These are phyloP conservation scores for Eryngium alpinum DNA, from an alignment of 140 eudicot species.

Conservation along the genomic window DNA sequence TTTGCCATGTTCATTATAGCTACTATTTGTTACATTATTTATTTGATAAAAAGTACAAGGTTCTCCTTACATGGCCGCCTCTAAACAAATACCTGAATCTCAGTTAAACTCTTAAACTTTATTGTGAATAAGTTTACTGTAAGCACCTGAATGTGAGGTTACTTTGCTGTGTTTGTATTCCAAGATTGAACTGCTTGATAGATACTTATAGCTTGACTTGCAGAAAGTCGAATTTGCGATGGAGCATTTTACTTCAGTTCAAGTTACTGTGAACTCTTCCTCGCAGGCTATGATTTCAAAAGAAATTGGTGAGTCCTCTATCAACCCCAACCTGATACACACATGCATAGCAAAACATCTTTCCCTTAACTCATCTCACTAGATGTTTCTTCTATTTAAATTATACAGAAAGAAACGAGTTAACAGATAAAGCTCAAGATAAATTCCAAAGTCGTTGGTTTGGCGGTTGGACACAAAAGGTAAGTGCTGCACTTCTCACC, in stretches of 20 bases:
- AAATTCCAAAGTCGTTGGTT: constrained; percentile 80
- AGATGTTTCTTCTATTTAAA: constrained; percentile 12
- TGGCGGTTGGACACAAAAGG: constrained; percentile 82
- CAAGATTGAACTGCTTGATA: not conserved
- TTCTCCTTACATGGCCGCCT: not conserved
- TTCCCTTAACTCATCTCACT: not conserved
- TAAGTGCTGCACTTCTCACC: constrained; percentile 17
- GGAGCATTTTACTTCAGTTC: constrained; percentile 24
- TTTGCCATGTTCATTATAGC: not conserved
- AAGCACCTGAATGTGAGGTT: not conserved
- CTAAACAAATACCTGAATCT: not conserved
- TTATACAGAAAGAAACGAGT: constrained; percentile 27
- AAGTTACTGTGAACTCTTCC: constrained; percentile 31
- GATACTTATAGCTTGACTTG: constrained; percentile 29
- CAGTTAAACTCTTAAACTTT: not conserved
- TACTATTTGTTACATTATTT: not conserved
- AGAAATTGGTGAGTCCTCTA: constrained; percentile 27
- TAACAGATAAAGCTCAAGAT: constrained; percentile 23
- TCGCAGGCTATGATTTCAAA: constrained; percentile 13
- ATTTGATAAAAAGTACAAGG: not conserved
- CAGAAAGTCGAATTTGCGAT: constrained; percentile 28
- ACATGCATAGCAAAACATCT: not conserved
- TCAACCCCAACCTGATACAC: not conserved
- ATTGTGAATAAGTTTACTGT: not conserved
- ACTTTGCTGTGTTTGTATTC: constrained; percentile 5